These are phyloP conservation scores for Carex myosuroides DNA, from an alignment of 176 grass and related monocot genomes.

Conservation along the genomic window DNA sequence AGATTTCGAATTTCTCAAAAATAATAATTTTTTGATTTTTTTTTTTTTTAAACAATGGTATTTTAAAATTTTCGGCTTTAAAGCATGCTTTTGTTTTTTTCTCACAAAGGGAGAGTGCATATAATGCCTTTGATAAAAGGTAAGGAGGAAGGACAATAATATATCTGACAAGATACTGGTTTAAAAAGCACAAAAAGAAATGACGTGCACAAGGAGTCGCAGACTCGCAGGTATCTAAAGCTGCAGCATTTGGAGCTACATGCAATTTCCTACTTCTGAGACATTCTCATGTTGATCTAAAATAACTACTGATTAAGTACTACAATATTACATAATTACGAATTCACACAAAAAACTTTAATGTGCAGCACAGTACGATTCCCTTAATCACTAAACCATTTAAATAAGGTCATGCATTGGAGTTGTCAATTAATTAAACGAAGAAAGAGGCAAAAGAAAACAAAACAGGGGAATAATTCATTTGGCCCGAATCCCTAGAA, in stretches of 20 bases:
- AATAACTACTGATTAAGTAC: not conserved
- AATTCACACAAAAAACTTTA: not conserved
- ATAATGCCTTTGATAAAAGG: conserved; percentile 10
- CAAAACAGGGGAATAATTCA: conserved; percentile 19
- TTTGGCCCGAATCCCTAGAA: conserved; percentile 3
- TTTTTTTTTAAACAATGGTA: too few relatives aligned
- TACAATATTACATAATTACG: not conserved
- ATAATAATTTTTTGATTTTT: too few relatives aligned
- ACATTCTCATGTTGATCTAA: not conserved
- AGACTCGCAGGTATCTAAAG: not conserved
- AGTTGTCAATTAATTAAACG: not conserved
- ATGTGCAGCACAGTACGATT: not conserved
- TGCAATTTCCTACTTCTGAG: not conserved
- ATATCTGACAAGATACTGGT: conserved; percentile 6
- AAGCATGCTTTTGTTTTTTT: conserved; percentile 14
- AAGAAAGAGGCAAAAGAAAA: not conserved
- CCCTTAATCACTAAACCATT: not conserved
- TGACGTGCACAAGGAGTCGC: conserved; percentile 6
- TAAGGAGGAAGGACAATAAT: conserved; percentile 16
- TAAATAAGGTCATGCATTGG: not conserved
- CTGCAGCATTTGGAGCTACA: conserved; percentile 1
- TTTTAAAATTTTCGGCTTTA: too few relatives aligned
- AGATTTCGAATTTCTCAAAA: too few relatives aligned
- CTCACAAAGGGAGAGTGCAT: not conserved
- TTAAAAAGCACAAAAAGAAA: conserved; percentile 22